phyloP scores from a whole-genome alignment of 2,329 filamentous ascomycete species.

The Xylariaceae sp. region DNA sequence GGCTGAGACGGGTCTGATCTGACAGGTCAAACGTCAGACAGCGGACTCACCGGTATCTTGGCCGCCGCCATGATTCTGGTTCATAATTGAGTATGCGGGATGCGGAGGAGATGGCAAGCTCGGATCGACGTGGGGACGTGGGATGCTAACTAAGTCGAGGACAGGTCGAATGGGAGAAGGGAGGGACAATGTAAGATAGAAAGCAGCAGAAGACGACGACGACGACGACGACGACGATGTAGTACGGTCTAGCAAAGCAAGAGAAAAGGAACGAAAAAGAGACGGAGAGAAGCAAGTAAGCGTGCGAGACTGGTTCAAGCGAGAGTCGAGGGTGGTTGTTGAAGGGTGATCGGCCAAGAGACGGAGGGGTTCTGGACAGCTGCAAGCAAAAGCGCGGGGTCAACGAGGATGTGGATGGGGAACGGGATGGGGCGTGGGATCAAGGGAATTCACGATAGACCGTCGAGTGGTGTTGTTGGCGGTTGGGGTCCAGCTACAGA shows the following conservation, averaged over 20 bases:
- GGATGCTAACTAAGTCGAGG: neutral
- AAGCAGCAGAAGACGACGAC: neutral
- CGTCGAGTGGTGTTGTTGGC: too few relatives aligned
- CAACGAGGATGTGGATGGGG: slow-evolving; percentile 1
- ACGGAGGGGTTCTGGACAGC: slow-evolving; percentile 9
- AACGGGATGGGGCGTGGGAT: slow-evolving; percentile 5
- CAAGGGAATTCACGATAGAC: slow-evolving; percentile 3
- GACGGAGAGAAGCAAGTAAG: neutral
- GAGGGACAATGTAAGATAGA: neutral
- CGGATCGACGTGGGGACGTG: neutral
- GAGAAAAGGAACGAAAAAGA: neutral
- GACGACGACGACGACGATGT: too few relatives aligned
- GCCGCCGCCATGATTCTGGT: slow-evolving; percentile 39
- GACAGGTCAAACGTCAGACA: slow-evolving; percentile 6
- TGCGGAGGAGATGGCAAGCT: slow-evolving; percentile 1
- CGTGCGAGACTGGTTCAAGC: slow-evolving; percentile 18
- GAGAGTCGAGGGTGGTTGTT: slow-evolving; percentile 1
- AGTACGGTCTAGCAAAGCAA: slow-evolving; percentile 3
- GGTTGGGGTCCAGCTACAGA: too few relatives aligned
- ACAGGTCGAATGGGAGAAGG: slow-evolving; percentile 6
- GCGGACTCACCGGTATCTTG: slow-evolving; percentile 40
- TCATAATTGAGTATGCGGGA: slow-evolving; percentile 38
- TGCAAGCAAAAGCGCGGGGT: slow-evolving; percentile 18
- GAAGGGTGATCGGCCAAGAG: neutral
- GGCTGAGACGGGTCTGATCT: slow-evolving; percentile 13